Evolutionary conservation across 306 rosid species (phyloP), one percentile per base, ranked within the genome.

Genomic region (Biancaea sappan): DNA sequence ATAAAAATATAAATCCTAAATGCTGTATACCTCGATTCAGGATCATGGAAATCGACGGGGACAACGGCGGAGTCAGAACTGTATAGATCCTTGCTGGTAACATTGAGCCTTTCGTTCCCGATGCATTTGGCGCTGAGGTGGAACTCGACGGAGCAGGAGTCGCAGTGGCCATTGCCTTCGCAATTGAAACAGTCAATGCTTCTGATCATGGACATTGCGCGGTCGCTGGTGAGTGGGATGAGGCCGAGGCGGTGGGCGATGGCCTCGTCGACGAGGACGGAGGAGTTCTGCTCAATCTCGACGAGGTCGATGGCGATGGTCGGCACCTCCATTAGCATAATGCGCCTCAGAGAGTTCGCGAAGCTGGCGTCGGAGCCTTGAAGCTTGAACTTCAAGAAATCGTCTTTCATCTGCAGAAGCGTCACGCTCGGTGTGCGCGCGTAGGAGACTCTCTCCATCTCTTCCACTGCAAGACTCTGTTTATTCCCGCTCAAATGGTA

Each of bases 61-160:
- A 82, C 87, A n/a, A 91, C 98, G n/a, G 96, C 83, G 74, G 84
- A 94, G 76, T 93, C 97, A 3, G 94, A 87, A 66, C 92, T 88
- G 44, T 41, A 54, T 34, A 91, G 97, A 31, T 93, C 98, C 71
- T 85, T 89, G 77, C 91, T 89, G 43, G 92, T 86, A 7, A 91
- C 98, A 52, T 93, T 92, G 9, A 86, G 96, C 46, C 94, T 93
- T 7, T 84, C 82, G 21, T 89, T 90, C 0, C 89, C 66, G 47
- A 74, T 82, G 69, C 98, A 93, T 71, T 85, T 89, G 21, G 84
- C 93, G 48, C 87, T 77, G 35, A 93, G 92, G 19, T 85, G 89
- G 18, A 93, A 91, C 91, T 93, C 97, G 22, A 93, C 97, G 56
- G 98, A 93, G 86, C 98, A 93, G 79, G 77, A 87, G 84, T 89